These are phyloP conservation scores for Phytopythium cucurbitacearum DNA, from an alignment of 352 stramenopile genomes.

Conservation along the genomic window DNA sequence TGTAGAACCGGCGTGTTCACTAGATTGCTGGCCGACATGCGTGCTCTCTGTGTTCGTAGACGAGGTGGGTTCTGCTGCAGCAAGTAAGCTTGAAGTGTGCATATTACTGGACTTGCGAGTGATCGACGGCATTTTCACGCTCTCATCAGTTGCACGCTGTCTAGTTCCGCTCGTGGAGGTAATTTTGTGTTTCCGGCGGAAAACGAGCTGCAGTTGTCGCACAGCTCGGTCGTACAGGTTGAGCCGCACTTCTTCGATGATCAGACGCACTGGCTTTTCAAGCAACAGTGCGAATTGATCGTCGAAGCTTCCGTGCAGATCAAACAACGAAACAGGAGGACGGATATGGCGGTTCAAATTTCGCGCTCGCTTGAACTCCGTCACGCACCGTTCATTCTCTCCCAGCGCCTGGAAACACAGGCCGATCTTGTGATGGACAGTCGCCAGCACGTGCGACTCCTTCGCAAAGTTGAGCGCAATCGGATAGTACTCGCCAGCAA, in stretches of 20 bases:
- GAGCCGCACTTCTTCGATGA: constrained; percentile 56
- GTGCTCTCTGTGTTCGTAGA: no score
- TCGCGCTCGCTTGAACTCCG: constrained; percentile 62
- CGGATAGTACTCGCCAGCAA: constrained; percentile 59
- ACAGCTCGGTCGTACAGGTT: constrained; percentile 59
- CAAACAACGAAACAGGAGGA: constrained; percentile 31
- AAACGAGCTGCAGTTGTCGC: constrained; percentile 57
- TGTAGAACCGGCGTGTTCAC: no score
- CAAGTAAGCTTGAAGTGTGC: no score
- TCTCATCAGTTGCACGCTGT: background rate
- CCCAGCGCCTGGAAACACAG: constrained; percentile 53
- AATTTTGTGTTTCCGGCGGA: constrained; percentile 36
- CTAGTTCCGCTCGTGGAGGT: background rate
- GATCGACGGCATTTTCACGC: constrained; percentile 4
- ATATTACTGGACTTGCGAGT: background rate
- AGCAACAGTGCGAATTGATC: constrained; percentile 43
- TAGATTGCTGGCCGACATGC: no score
- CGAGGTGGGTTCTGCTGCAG: no score
- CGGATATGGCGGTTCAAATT: constrained; percentile 61
- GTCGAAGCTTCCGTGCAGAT: constrained; percentile 39
- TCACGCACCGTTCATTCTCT: constrained; percentile 39
- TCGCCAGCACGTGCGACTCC: constrained; percentile 48
- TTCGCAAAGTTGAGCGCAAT: constrained; percentile 60
- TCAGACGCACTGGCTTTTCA: constrained; percentile 32
- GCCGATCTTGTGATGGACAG: constrained; percentile 50